phyloP scores from a whole-genome alignment of 768 basidiomycete species.

The Tylopilus balloui region DNA sequence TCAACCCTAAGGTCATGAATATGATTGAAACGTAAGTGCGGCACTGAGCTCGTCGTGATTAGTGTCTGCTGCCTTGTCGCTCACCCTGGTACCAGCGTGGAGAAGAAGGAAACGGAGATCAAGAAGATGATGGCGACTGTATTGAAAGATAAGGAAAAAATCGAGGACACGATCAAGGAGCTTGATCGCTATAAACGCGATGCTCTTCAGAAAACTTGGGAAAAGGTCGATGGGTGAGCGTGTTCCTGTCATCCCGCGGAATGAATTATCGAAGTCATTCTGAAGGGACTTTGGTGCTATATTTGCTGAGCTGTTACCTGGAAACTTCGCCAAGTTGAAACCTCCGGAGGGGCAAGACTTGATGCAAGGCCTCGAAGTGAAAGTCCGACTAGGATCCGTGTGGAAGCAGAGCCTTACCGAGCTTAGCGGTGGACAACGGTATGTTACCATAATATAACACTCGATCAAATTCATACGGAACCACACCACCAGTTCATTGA shows the following conservation, averaged over 20 bases:
- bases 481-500: slow-evolving; percentile 69
- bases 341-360: slow-evolving; percentile 92
- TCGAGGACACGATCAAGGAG: slow-evolving; percentile 89
- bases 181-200: slow-evolving; percentile 93
- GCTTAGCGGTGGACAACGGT: slow-evolving; percentile 96
- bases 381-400: slow-evolving; percentile 88
- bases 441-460: slow-evolving; percentile 20
- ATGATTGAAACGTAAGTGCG: slow-evolving; percentile 85
- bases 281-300: slow-evolving; percentile 91
- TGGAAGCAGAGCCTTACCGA: slow-evolving; percentile 99
- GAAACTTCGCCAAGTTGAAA: slow-evolving; percentile 93
- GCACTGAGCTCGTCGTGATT: neutral
- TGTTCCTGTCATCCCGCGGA: neutral
- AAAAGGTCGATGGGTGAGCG: slow-evolving; percentile 84
- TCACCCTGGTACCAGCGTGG: slow-evolving; percentile 54
- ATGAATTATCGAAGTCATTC: neutral
- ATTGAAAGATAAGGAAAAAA: slow-evolving; percentile 89
- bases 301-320: slow-evolving; percentile 91
- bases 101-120: slow-evolving; percentile 85
- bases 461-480: neutral
- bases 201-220: slow-evolving; percentile 92
- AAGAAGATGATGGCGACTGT: slow-evolving; percentile 88
- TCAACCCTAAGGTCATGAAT: slow-evolving; percentile 92
- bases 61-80: neutral
- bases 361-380: slow-evolving; percentile 95